Base-by-base conservation (phyloP, 2,329 filamentous ascomycete species). In the Penicillium hordei region DNA sequence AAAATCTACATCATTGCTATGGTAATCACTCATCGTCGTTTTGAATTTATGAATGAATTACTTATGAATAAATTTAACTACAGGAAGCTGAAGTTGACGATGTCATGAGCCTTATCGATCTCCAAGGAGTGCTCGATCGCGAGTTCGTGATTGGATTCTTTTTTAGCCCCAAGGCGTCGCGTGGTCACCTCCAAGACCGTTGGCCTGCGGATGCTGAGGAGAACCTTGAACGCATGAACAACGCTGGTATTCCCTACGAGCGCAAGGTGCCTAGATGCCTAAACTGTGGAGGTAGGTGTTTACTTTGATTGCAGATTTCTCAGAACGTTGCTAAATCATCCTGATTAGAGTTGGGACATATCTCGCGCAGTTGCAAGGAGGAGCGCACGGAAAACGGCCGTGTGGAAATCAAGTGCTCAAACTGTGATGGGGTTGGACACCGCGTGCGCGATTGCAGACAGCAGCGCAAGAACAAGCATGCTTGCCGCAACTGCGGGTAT, bases 401-500 rank as follows among this genome's bases (percentile, higher is more conserved):
- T 46, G 67, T 77, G 19, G 73, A 76, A 48, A 76, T 84, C 58
- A 78, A 77, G 46, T 85, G 82, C 66, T 72, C 75, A 55, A 81
- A 82, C 60, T 85, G 81, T 63, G 71, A 68, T 21, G 72, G 74
- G 25, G 50, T 70, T 17, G 80, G 81, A 19, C 81, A 83, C 64
- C 78, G 79, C 60, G 76, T 75, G 63, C 80, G 80, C 51, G 79
- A 82, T 59, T 82, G 79, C 64, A 64, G 68, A 9, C 66, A 76
- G 54, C 50, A 66, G 21, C 78, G 77, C 48, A 65, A 64, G 44
- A 71, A 75, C 59, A 70, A 67, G 50, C 72, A 68, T 52, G 72
- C 74, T 29, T 85, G 82, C 70, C 82, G 80, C 64, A 82, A 85
- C 58, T 84, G 82, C 73, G 78, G 81, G 69, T 79, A 70, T 52